Evolutionary conservation across 202 grass and related monocot genomes (phyloP).

Genomic region (Setaria italica): DNA sequence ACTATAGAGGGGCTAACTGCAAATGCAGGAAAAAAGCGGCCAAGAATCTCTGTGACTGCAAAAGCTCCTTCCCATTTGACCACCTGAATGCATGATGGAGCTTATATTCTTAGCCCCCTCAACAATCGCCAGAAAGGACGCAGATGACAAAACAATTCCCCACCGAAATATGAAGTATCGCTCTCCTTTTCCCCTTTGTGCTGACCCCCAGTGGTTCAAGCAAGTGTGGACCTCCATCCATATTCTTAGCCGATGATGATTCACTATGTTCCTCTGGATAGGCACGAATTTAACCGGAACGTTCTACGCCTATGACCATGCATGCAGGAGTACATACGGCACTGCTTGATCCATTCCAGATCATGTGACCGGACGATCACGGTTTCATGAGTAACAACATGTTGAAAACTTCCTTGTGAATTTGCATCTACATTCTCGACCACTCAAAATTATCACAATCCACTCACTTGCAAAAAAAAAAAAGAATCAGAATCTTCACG

Average conservation of each 20-base stretch:
- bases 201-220: constrained; percentile 33
- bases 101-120: constrained; percentile 28
- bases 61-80: constrained; percentile 53
- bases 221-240: constrained; percentile 35
- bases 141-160: constrained; percentile 46
- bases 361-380: neutral
- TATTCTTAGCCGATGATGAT: constrained; percentile 40
- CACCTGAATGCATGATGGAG: constrained; percentile 37
- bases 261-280: constrained; percentile 38
- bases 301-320: neutral
- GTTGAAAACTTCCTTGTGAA: constrained; percentile 26
- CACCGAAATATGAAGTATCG: constrained; percentile 43
- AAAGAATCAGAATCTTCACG: constrained; percentile 32
- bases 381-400: neutral
- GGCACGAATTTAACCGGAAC: constrained; percentile 49
- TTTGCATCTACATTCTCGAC: constrained; percentile 13
- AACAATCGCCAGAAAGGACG: constrained; percentile 40
- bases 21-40: neutral
- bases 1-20: neutral
- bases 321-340: constrained; percentile 5
- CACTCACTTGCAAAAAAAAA: constrained; percentile 34
- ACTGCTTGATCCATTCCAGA: constrained; percentile 22
- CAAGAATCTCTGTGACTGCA: constrained; percentile 23
- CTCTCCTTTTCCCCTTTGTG: constrained; percentile 8
- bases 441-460: constrained; percentile 30